Conservation (phyloP, 352 stramenopile genomes). For the Phytophthora multivora region DNA sequence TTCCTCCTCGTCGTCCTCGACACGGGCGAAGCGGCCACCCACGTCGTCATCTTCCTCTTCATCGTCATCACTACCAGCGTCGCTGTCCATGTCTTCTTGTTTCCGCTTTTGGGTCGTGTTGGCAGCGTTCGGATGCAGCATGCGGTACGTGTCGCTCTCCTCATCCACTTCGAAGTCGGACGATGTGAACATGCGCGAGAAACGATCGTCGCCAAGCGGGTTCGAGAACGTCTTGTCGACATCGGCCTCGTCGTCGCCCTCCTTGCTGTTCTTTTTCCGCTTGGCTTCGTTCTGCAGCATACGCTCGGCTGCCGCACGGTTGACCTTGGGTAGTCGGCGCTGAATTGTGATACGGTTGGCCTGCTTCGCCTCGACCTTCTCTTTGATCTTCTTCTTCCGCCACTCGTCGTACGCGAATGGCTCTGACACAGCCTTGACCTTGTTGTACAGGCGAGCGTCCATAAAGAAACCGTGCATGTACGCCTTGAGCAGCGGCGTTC, state of each 20-base stretch:
- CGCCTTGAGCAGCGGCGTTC: constrained; percentile 95
- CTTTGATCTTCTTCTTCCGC: constrained; percentile 95
- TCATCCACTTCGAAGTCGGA: constrained; percentile 98
- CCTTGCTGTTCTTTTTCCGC: constrained; percentile 59
- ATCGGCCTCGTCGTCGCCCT: constrained; percentile 30
- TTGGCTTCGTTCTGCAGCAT: constrained; percentile 79
- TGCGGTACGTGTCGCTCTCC: constrained; percentile 95
- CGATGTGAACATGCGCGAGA: constrained; percentile 97
- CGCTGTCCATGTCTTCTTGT: constrained; percentile 93
- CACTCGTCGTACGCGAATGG: constrained; percentile 99
- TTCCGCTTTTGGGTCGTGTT: constrained; percentile 74
- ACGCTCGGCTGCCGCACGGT: constrained; percentile 87
- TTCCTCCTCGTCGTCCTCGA: constrained; percentile 69
- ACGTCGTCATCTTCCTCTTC: constrained; percentile 60
- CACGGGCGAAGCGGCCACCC: constrained; percentile 67
- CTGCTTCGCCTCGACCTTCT: constrained; percentile 92
- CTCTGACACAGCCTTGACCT: constrained; percentile 95
- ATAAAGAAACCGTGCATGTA: constrained; percentile 99
- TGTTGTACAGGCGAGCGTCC: constrained; percentile 97
- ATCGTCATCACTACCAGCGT: constrained; percentile 73
- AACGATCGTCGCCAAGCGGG: constrained; percentile 95
- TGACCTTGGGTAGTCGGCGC: constrained; percentile 89
- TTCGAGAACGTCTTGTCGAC: constrained; percentile 58
- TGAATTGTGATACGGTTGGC: constrained; percentile 91
- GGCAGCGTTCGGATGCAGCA: constrained; percentile 94